A percentile compares a stretch with the other conserved stretches of the same genome.
These are phyloP conservation scores for Wickerhamiella bombiphila DNA, from an alignment of 805 yeast species.

Conservation along the genomic window DNA sequence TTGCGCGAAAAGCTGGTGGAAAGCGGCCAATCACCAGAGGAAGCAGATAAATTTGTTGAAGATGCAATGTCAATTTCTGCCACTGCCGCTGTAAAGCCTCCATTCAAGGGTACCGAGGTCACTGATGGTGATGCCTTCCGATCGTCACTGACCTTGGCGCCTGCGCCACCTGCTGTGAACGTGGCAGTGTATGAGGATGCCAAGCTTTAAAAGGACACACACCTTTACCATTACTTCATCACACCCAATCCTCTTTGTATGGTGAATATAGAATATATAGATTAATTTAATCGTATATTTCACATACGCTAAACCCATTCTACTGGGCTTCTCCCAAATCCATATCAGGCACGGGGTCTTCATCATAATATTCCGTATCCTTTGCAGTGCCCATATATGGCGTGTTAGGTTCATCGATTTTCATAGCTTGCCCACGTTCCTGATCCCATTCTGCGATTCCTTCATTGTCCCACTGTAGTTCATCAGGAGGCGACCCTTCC, in stretches of 20 bases:
- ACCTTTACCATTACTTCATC: too few species aligned
- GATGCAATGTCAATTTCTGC: too few species aligned
- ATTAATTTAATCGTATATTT: too few species aligned
- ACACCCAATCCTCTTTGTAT: too few species aligned
- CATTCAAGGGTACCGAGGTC: slow-evolving; percentile 1
- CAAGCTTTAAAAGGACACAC: neutral
- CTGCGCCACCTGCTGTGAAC: slow-evolving; percentile 6
- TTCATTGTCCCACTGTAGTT: slow-evolving; percentile 15
- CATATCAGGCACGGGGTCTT: slow-evolving; percentile 18
- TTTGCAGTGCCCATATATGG: slow-evolving; percentile 20
- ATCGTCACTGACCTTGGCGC: slow-evolving; percentile 5
- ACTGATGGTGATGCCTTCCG: slow-evolving; percentile 5
- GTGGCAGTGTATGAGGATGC: slow-evolving; percentile 6
- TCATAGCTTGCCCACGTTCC: slow-evolving; percentile 18
- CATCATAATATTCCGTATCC: slow-evolving; percentile 20
- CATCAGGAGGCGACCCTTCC: slow-evolving; percentile 12
- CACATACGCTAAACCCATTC: too few species aligned
- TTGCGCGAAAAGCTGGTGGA: slow-evolving; percentile 10
- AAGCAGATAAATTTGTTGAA: slow-evolving; percentile 21
- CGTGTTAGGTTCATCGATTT: slow-evolving; percentile 19
- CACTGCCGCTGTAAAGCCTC: neutral
- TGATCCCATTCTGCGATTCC: slow-evolving; percentile 15
- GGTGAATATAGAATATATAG: too few species aligned
- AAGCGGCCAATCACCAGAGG: slow-evolving; percentile 14
- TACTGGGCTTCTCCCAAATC: slow-evolving; percentile 11